These are phyloP conservation scores for Clausena lansium DNA, from an alignment of 345 rosid genomes.

Conservation along the genomic window DNA sequence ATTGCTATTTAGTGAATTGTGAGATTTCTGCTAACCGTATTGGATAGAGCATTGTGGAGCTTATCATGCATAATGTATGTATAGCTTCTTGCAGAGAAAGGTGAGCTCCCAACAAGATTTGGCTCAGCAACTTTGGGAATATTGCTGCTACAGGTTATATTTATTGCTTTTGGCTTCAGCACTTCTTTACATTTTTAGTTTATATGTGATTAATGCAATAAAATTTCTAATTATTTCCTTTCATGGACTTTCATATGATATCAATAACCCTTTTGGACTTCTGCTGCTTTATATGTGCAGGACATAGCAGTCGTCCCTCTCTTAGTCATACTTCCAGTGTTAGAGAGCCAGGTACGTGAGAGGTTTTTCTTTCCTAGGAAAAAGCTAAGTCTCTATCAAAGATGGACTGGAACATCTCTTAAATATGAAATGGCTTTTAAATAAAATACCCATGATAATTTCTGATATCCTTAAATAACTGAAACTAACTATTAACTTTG, in stretches of 20 bases:
- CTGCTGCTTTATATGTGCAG: slow-evolving; percentile 46
- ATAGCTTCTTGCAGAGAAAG: slow-evolving; percentile 98
- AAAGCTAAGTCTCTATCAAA: not conserved
- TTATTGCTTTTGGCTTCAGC: slow-evolving; percentile 1
- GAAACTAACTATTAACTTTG: not conserved
- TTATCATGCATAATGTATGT: slow-evolving; percentile 39
- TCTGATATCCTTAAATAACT: not conserved
- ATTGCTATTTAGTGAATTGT: not conserved
- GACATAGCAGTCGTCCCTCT: slow-evolving; percentile 96
- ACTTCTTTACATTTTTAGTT: not conserved
- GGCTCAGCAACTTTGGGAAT: slow-evolving; percentile 98
- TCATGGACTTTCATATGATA: slow-evolving; percentile 9
- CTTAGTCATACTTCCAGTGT: slow-evolving; percentile 86
- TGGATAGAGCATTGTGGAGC: slow-evolving; percentile 25
- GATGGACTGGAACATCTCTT: not conserved
- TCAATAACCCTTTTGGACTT: slow-evolving; percentile 19
- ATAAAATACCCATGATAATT: not conserved
- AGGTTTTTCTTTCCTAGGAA: not conserved
- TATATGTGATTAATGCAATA: not conserved
- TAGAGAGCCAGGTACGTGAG: slow-evolving; percentile 79
- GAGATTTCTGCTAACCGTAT: not conserved
- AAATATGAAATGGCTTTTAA: not conserved
- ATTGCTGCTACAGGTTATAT: slow-evolving; percentile 87
- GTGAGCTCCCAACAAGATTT: slow-evolving; percentile 97
- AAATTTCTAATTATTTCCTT: slow-evolving; percentile 11